phyloP scores from a whole-genome alignment of 371 early-diverging fungal species.

The Zopfochytrium polystomum region DNA sequence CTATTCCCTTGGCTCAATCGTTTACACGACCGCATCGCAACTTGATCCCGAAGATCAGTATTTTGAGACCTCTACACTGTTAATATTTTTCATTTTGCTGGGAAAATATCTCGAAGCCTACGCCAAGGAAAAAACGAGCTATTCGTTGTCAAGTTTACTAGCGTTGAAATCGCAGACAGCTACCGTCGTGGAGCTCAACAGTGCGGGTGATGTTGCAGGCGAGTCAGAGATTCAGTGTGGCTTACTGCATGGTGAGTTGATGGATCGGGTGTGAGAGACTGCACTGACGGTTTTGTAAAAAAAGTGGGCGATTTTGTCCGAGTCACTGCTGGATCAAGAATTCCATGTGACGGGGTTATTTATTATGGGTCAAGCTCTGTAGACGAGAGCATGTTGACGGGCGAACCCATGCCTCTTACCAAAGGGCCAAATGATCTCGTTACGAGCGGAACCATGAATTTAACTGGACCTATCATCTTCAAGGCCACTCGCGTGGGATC shows the following conservation, averaged over 20 bases:
- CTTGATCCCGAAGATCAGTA: constrained; percentile 44
- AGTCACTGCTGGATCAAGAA: constrained; percentile 80
- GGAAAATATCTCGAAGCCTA: constrained; percentile 88
- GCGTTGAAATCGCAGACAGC: constrained; percentile 76
- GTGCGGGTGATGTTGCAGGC: constrained; percentile 4
- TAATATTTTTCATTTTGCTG: constrained; percentile 85
- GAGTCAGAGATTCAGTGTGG: constrained; percentile 27
- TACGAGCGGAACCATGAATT: constrained; percentile 93
- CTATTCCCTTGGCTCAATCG: constrained; percentile 58
- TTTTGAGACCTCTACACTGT: constrained; percentile 89
- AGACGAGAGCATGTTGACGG: constrained; percentile 98
- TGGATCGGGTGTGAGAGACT: too few relatives aligned
- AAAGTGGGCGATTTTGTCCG: constrained; percentile 77
- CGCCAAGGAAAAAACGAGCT: constrained; percentile 88
- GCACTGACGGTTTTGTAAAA: too few relatives aligned
- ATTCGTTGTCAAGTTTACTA: constrained; percentile 83
- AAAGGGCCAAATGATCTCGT: constrained; percentile 69
- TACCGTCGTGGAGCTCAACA: constrained; percentile 52
- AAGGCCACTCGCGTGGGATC: constrained; percentile 70
- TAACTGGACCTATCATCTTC: constrained; percentile 47
- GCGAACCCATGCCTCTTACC: constrained; percentile 87
- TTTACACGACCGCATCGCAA: constrained; percentile 16
- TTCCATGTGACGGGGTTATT: constrained; percentile 90
- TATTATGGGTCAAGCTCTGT: constrained; percentile 71
- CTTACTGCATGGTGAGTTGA: too few relatives aligned